Base-by-base conservation (phyloP, 805 yeast genomes). In the Metschnikowia dekortorum region DNA sequence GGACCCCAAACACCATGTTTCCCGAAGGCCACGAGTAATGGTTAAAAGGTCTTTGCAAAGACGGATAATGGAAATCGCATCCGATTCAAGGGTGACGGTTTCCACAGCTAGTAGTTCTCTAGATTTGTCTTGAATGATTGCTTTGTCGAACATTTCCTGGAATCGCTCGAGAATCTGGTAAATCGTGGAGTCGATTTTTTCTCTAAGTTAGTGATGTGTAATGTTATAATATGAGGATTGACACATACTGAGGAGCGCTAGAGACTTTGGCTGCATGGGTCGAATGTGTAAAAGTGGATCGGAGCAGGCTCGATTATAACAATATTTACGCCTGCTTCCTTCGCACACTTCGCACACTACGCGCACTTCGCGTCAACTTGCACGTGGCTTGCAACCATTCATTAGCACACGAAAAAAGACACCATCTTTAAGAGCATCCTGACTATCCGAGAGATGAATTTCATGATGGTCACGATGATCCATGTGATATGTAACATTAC, bases 1-100 rank as follows among this genome's bases (percentile, higher is more conserved):
- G 26, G 81, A 79, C 2, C 83, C 84, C 48, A 81, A 62, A 38
- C 80, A 75, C 85, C 85, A 81, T 3, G 77, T 71, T 60, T 81
- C 85, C 55, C 77, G 76, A 42, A 81, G 62, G 0, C 72, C 70
- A 40, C 81, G 62, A 1, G 83, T 77, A 1, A 81, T 69, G 1
- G 73, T 60, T 11, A 81, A 61, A 36, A 81, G 63, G 50, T 81
- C 85, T 54, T 81, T 82, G 39, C 81, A 74, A 13, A 80, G 65
- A 47, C 83, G 64, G 8, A 80, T 71, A 2, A 81, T 79, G 1
- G 75, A 70, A 48, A 77, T 66, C 0, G 83, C 74, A 54, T 79
- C 78, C 18, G 80, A 70, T 56, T 81, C 84, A 28, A 81, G 77
- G 14, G 81, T 81, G 16, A 81, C 64, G 33, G 81, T 73, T 54